phyloP scores from a whole-genome alignment of 805 yeast genomes.

The Zygotorulaspora florentina region DNA sequence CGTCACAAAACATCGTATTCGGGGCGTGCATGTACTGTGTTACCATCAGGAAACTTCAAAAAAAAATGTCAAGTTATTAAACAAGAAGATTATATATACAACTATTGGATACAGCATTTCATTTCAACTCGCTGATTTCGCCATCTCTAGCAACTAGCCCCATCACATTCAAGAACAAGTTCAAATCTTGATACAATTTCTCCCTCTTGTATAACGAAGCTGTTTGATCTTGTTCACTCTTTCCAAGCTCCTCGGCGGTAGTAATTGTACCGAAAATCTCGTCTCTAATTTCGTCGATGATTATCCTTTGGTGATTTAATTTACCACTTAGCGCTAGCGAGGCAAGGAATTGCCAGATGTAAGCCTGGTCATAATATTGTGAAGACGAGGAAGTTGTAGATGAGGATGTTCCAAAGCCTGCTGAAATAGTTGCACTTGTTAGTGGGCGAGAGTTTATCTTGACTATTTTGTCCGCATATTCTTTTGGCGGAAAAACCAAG shows the following conservation, averaged over 20 bases:
- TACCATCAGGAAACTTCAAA: too few species aligned
- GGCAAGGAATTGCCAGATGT: slow-evolving; percentile 96
- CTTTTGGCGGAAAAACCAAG: slow-evolving; percentile 73
- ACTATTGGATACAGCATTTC: background rate
- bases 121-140: slow-evolving; percentile 74
- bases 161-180: slow-evolving; percentile 91
- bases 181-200: slow-evolving; percentile 71
- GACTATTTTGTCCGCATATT: slow-evolving; percentile 25
- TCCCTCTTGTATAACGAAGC: slow-evolving; percentile 41
- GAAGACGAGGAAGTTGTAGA: slow-evolving; percentile 29
- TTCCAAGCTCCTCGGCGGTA: slow-evolving; percentile 54
- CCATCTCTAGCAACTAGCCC: slow-evolving; percentile 89
- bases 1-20: too few species aligned
- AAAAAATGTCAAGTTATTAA: slow-evolving; percentile 1
- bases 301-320: slow-evolving; percentile 83
- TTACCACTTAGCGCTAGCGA: slow-evolving; percentile 89
- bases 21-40: too few species aligned
- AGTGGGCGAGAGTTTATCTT: slow-evolving; percentile 9
- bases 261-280: slow-evolving; percentile 86
- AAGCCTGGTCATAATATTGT: slow-evolving; percentile 56
- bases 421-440: slow-evolving; percentile 4
- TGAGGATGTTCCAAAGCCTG: slow-evolving; percentile 1
- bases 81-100: slow-evolving; percentile 3
- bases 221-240: slow-evolving; percentile 40
- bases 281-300: slow-evolving; percentile 90